Conservation (phyloP, 2,329 filamentous ascomycete genomes). For the Rhexocercosporidium sp. region DNA sequence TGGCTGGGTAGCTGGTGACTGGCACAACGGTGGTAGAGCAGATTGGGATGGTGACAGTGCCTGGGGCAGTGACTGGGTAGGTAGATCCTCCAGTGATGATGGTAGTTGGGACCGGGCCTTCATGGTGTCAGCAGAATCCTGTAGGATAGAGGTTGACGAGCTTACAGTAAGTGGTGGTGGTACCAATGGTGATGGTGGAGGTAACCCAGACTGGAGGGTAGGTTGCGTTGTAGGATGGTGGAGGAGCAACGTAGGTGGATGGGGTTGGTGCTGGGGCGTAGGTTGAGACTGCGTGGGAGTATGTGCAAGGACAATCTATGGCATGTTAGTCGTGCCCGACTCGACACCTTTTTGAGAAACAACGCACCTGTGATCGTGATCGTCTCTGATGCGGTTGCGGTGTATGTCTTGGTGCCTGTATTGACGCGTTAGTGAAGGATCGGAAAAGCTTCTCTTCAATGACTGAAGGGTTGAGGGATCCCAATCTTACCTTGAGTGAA, state of each 20-base stretch:
- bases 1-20: conserved; percentile 18
- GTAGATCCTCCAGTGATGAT: conserved; percentile 50
- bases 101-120: conserved; percentile 51
- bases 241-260: conserved; percentile 11
- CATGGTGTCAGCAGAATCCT: neutral
- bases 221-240: conserved; percentile 15
- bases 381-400: conserved; percentile 58
- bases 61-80: conserved; percentile 48
- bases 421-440: neutral
- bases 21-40: conserved; percentile 21
- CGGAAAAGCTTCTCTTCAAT: too few relatives aligned
- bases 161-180: conserved; percentile 28
- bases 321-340: too few relatives aligned
- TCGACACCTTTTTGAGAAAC: too few relatives aligned
- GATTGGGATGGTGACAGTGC: conserved; percentile 26
- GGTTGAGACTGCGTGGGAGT: conserved; percentile 19
- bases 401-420: conserved; percentile 51
- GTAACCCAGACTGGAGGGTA: conserved; percentile 45
- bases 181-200: conserved; percentile 37
- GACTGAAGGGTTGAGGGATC: neutral
- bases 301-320: conserved; percentile 59
- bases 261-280: conserved; percentile 13
- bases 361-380: conserved; percentile 60
- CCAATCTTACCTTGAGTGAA: conserved; percentile 42
- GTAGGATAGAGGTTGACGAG: neutral